Evolutionary conservation across 2,329 filamentous ascomycete genomes (phyloP).

Genomic region (Penicillium psychrosexuale): DNA sequence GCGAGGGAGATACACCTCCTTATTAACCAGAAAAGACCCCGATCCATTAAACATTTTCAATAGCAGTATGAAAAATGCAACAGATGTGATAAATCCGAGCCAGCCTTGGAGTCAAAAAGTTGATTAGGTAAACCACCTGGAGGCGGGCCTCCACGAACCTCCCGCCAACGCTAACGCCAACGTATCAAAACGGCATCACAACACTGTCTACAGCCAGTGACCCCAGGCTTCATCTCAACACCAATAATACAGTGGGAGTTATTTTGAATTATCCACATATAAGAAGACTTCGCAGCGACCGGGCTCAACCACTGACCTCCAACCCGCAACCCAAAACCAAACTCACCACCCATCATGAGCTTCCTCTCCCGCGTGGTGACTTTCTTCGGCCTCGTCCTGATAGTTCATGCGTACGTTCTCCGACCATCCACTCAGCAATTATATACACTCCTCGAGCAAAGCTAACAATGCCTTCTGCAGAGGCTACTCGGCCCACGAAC

Average conservation of each 20-base stretch:
- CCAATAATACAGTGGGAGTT: not conserved
- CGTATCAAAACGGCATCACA: not conserved
- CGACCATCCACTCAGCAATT: not conserved
- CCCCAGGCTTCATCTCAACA: not conserved
- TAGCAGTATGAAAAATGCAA: not conserved
- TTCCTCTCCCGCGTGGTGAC: constrained; percentile 70
- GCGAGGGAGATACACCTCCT: no score
- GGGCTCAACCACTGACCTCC: not conserved
- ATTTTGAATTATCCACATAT: not conserved
- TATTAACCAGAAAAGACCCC: not conserved
- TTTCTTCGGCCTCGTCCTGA: constrained; percentile 69
- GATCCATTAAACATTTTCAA: not conserved
- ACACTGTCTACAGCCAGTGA: not conserved
- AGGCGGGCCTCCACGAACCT: not conserved
- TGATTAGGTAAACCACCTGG: constrained; percentile 5
- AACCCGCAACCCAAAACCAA: constrained; percentile 1
- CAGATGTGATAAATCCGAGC: not conserved
- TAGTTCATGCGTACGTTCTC: constrained; percentile 76
- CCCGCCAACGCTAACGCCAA: not conserved
- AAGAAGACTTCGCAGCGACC: not conserved
- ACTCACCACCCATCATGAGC: constrained; percentile 54
- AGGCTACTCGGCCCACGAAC: constrained; percentile 94
- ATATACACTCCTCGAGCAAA: not conserved
- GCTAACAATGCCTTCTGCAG: constrained; percentile 47
- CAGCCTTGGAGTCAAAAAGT: not conserved